Conservation (phyloP, 176 grass and related monocot genomes). For the Eremochloa ophiuroides region DNA sequence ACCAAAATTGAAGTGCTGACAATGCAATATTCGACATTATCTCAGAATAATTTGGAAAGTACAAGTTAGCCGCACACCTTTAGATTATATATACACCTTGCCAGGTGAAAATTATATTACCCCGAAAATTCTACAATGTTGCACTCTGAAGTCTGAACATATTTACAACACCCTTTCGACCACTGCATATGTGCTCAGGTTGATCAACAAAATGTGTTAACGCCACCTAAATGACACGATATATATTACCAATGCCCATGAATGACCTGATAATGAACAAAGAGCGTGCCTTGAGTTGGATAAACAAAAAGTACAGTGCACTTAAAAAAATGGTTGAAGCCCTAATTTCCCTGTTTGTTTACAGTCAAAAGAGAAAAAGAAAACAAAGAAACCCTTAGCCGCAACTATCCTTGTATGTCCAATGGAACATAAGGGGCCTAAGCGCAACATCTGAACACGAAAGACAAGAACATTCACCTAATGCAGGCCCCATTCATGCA, state of each 20-base stretch:
- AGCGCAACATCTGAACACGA: background rate
- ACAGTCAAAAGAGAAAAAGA: background rate
- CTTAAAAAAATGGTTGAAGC: background rate
- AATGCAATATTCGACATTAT: background rate
- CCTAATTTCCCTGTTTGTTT: background rate
- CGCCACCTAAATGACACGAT: background rate
- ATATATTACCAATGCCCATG: background rate
- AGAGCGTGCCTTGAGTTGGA: background rate
- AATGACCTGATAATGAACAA: background rate
- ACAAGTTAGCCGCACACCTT: background rate
- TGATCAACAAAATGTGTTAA: background rate
- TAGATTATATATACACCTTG: background rate
- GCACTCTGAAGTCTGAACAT: background rate
- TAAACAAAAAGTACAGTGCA: background rate
- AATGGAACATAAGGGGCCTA: background rate
- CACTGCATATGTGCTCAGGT: background rate
- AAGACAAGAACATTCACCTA: background rate
- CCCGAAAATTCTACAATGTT: background rate
- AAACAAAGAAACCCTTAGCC: background rate
- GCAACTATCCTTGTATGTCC: background rate
- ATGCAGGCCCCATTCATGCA: background rate
- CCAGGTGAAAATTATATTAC: background rate
- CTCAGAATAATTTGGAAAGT: background rate
- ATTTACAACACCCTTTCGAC: background rate
- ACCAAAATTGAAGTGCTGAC: background rate